Conservation (phyloP, 768 basidiomycete genomes). For the Cystofilobasidium bisporidii region DNA sequence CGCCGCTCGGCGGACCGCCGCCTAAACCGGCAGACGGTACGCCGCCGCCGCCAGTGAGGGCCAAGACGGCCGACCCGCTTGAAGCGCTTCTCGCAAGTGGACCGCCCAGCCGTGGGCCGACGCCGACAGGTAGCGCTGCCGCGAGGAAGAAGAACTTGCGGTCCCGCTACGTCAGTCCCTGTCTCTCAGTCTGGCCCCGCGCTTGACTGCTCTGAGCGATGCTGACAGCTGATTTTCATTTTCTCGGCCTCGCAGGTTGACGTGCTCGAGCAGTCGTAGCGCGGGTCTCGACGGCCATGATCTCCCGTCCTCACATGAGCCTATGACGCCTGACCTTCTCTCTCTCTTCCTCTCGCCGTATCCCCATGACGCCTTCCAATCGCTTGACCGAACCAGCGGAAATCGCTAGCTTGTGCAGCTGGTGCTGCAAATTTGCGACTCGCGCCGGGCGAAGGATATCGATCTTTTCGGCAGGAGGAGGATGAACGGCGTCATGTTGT, state of each 20-base stretch:
- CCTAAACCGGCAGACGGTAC: constrained; percentile 46
- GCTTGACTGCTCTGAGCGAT: too few relatives aligned
- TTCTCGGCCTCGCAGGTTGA: neutral
- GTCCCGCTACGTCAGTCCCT: constrained; percentile 64
- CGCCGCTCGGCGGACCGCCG: constrained; percentile 48
- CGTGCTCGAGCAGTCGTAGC: neutral
- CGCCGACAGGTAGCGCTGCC: constrained; percentile 52
- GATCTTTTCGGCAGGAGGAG: too few relatives aligned
- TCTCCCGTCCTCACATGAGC: too few relatives aligned
- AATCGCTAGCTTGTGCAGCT: too few relatives aligned
- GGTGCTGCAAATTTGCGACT: too few relatives aligned
- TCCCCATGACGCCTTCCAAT: too few relatives aligned
- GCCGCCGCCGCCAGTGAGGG: constrained; percentile 50
- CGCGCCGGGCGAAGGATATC: too few relatives aligned
- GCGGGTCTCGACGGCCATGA: too few relatives aligned
- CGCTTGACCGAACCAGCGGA: too few relatives aligned
- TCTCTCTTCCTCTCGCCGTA: too few relatives aligned
- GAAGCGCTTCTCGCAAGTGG: constrained; percentile 5
- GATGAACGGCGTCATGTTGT: too few relatives aligned
- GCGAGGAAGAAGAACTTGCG: constrained; percentile 60
- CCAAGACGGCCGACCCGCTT: neutral
- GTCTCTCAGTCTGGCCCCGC: neutral
- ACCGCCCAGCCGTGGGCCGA: constrained; percentile 47
- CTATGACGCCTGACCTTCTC: too few relatives aligned
- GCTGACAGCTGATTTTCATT: neutral